Base-by-base conservation (phyloP, 1,139 yeast genomes). In the Magnusiomyces fungicola region DNA sequence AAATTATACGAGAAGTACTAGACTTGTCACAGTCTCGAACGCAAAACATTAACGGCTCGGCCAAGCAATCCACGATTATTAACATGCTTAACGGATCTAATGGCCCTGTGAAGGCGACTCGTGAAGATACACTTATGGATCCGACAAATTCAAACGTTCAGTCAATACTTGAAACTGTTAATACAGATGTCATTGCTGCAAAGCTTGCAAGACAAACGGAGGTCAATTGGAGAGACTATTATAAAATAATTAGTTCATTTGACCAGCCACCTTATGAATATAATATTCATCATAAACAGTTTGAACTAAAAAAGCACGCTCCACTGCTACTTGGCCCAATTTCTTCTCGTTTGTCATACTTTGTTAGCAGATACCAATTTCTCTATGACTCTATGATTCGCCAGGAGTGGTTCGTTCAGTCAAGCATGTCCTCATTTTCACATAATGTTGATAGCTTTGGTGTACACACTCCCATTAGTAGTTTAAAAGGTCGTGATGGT, bases 401-500 rank as follows among this genome's bases (percentile, higher is more conserved):
- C 54, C 86, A 86, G 63, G 94, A 85, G 49, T 71, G 73, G 53
- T 89, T 89, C 59, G 85, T 80, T 56, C 41, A 38, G 41, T 38
- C 41, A 4, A 7, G 12, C 19, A 73, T 77, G 19, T 68, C 78
- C 1, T 34, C 71, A 7, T 34, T 34, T 34, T 3, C 38, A 18
- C 43, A 16, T 14, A 29, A 36, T n/a, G 21, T 38, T 38, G 23
- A 38, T n/a, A 24, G 30, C 16, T 18, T 27, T 19, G 3, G 25
- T 3, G 76, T 82, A 47, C 78, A 90, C 44, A 84, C 96, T 0
- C 73, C 80, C 39, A 80, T 92, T 51, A 89, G 89, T 60, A 90
- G 89, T 61, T 71, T 92, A 54, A 68, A 90, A 30, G 99, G 98
- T 24, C 71, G 96, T 51, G 86, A 84, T 58, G 92, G 92, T 3